phyloP scores from a whole-genome alignment of 1,284 basidiomycete genomes.

The Mrakiaceae sp. region DNA sequence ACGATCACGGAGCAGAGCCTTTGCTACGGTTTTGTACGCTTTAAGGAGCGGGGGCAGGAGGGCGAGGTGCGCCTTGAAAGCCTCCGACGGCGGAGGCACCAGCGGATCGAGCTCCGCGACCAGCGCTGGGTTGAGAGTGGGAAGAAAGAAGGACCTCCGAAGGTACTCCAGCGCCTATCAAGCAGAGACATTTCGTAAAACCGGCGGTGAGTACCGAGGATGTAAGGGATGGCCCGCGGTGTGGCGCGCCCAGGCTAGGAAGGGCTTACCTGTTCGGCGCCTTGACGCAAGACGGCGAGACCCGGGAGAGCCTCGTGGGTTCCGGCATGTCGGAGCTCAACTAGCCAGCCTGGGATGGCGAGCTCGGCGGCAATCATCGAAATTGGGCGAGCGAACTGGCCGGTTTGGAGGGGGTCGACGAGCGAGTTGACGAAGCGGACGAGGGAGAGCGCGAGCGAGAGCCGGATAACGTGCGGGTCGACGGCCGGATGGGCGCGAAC shows the following conservation, averaged over 20 bases:
- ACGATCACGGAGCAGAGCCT: slow-evolving; percentile 3
- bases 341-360: slow-evolving; percentile 75
- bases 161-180: slow-evolving; percentile 14
- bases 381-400: slow-evolving; percentile 70
- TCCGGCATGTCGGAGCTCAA: slow-evolving; percentile 87
- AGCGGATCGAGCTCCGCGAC: background rate
- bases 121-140: slow-evolving; percentile 8
- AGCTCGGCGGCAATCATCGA: slow-evolving; percentile 75
- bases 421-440: slow-evolving; percentile 87
- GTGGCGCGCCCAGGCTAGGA: background rate
- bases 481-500: slow-evolving; percentile 44
- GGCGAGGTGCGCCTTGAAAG: slow-evolving; percentile 4
- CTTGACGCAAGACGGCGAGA: slow-evolving; percentile 64
- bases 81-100: background rate
- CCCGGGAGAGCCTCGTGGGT: slow-evolving; percentile 94
- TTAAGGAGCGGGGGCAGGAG: slow-evolving; percentile 7
- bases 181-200: background rate
- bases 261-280: slow-evolving; percentile 47
- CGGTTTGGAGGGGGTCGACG: slow-evolving; percentile 85
- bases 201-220: no score
- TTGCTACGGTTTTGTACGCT: slow-evolving; percentile 13
- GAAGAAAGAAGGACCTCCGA: slow-evolving; percentile 6
- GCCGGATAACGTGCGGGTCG: slow-evolving; percentile 41
- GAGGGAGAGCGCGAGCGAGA: slow-evolving; percentile 56
- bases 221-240: background rate